Evolutionary conservation across 169 alveolate genomes (phyloP).

Genomic region (Eimeria acervulina): DNA sequence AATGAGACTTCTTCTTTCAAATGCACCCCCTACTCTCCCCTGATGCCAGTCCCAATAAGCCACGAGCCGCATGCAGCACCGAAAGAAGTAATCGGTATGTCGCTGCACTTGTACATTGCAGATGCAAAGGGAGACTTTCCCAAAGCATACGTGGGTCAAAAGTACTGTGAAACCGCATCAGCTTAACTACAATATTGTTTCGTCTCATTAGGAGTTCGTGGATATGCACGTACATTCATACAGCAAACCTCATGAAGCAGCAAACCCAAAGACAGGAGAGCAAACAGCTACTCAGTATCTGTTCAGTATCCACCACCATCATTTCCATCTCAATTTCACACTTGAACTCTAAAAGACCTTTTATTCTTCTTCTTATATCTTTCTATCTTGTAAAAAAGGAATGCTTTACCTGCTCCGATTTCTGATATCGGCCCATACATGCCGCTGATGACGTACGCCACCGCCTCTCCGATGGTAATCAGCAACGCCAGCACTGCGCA

Average conservation of each 20-base stretch:
- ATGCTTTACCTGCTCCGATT: constrained; percentile 92
- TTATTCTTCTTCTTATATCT: neutral
- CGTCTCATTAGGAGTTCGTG: too few relatives aligned
- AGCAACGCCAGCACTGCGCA: constrained; percentile 96
- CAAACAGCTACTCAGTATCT: too few relatives aligned
- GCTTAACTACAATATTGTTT: too few relatives aligned
- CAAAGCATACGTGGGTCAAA: too few relatives aligned
- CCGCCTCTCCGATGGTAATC: constrained; percentile 99
- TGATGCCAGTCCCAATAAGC: neutral
- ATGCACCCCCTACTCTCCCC: neutral
- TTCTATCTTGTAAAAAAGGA: neutral
- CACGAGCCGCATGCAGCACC: neutral
- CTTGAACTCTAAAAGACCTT: too few relatives aligned
- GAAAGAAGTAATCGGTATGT: neutral
- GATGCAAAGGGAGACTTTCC: too few relatives aligned
- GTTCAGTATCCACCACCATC: too few relatives aligned
- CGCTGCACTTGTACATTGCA: neutral
- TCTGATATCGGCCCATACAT: constrained; percentile 99
- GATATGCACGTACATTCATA: too few relatives aligned
- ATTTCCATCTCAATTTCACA: too few relatives aligned
- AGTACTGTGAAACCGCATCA: too few relatives aligned
- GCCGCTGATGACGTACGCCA: constrained; percentile 97
- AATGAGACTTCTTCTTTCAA: neutral
- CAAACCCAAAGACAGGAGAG: too few relatives aligned
- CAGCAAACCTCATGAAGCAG: too few relatives aligned